Base-by-base conservation (phyloP, 2,329 filamentous ascomycete species). In the Penicillium sclerotiorum region DNA sequence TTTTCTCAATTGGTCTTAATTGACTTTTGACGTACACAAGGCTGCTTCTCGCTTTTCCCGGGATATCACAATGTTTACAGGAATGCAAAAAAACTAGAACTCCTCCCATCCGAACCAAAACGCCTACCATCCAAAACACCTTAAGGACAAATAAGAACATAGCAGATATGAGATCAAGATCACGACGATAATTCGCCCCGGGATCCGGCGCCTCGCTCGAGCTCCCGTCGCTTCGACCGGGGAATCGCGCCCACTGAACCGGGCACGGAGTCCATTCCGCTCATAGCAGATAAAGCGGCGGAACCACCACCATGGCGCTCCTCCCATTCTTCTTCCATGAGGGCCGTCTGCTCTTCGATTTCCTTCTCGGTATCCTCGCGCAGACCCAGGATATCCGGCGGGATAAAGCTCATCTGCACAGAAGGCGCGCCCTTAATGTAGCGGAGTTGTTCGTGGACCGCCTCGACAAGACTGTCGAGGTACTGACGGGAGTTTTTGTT, bases 341-440 rank as follows among this genome's bases (percentile, higher is more conserved):
- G 37, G 23, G 69, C 64, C 27, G 62, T 69, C 49, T 76, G 69
- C 53, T 78, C 75, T 52, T 72, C 71, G 28, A 77, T 66, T 51
- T 77, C 75, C 43, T 70, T 68, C 57, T 79, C 76, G 7, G 75
- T 68, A 17, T 79, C 77, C 41, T 78, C 76, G 23, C 77, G 68
- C 49, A 79, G 57, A 0, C 79, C 83, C 15, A 81, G 78, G 6
- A 94, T 78, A 64, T 93, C 89, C 0, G 89, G 87, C 8, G 90
- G 90, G 45, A 96, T 88, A 37, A 84, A 81, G 59, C 84, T 83
- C 73, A 91, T 88, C 69, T 95, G 90, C 22, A 95, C 90, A 62
- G 90, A 95, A 1, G 94, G 94, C 7, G 90, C 90, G 30, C 85
- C 82, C 63, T 89, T 80, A 45, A 97, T 85, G 66, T 95, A 96